Evolutionary conservation across 257 asterid genomes (phyloP), one percentile per base, ranked within the genome.

Genomic region (Penstemon eatonii): DNA sequence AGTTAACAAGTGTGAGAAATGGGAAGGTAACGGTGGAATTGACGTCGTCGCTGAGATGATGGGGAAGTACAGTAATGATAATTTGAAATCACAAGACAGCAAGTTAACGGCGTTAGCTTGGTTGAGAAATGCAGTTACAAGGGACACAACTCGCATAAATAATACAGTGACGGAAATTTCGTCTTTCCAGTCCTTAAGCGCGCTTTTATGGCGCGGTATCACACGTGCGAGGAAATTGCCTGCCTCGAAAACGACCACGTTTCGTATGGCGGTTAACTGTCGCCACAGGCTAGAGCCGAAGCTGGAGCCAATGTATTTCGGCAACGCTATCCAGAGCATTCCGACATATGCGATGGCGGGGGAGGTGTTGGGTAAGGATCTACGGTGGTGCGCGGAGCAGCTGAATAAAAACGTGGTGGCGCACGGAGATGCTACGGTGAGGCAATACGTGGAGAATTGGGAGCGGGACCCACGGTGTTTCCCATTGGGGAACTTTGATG

Each of bases 301-400:
- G 69, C 79, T 87, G 7, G 73, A 81, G 3, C 78, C 86, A 11
- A 49, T 83, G 11, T 87, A 87, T 63, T 87, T 87, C 53, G 90
- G 94, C 5, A 87, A 87, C 76, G 89, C 94, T 2, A 87, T 84
- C n/a, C 94, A 87, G 80, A 82, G 94, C 79, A 60, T 72, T n/a
- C 86, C 89, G 4, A 87, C 87, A 2, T 55, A 63, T 43, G 86
- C 84, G 7, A 4, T 72, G 39, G 87, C 86, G 3, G 82, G 88
- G 0, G 85, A 84, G 4, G 83, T 86, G 52, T 41, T 79, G 66
- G 74, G 42, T 3, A 59, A 58, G 5, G 80, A 72, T 40, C 33
- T 83, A 2, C 74, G 60, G 47, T 83, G 92, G 89, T 86, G 92
- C 52, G 89, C 92, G 11, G 79, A 76, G 84, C 77, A 78, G 70